Evolutionary conservation across 192 early-diverging fungal genomes (phyloP).

Genomic region (Gryganskiella cystojenkinii): DNA sequence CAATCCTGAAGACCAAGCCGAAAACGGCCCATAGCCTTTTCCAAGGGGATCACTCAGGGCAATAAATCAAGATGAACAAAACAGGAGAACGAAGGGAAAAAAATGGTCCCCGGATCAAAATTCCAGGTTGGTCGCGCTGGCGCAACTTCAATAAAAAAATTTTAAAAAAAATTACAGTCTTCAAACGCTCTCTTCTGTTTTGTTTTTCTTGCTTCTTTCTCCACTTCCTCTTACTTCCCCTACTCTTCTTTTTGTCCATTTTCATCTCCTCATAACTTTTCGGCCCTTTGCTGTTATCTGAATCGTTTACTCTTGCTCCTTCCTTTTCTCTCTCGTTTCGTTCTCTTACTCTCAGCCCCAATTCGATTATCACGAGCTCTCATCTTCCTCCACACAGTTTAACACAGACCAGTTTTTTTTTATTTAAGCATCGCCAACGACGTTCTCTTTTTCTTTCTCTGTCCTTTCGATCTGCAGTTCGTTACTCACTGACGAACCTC

Average conservation of each 20-base stretch:
- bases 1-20: no score
- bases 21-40: no score
- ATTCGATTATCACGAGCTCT: background rate
- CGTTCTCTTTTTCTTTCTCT: background rate
- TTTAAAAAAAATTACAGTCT: background rate
- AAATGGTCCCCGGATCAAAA: no score
- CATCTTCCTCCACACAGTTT: conserved; percentile 13
- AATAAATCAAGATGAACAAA: no score
- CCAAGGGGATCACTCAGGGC: no score
- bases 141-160: no score
- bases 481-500: background rate
- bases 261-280: no score
- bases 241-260: background rate
- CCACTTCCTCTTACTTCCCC: conserved; percentile 3
- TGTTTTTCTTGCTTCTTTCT: background rate
- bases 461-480: background rate
- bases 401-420: no score
- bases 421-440: background rate
- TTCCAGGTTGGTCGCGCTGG: no score
- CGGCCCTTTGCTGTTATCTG: no score
- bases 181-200: background rate
- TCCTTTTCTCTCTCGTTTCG: background rate
- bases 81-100: no score
- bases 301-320: no score
- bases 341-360: background rate